These are phyloP conservation scores for Ganoderma lucidum DNA, from an alignment of 1,284 basidiomycete species.

Conservation along the genomic window DNA sequence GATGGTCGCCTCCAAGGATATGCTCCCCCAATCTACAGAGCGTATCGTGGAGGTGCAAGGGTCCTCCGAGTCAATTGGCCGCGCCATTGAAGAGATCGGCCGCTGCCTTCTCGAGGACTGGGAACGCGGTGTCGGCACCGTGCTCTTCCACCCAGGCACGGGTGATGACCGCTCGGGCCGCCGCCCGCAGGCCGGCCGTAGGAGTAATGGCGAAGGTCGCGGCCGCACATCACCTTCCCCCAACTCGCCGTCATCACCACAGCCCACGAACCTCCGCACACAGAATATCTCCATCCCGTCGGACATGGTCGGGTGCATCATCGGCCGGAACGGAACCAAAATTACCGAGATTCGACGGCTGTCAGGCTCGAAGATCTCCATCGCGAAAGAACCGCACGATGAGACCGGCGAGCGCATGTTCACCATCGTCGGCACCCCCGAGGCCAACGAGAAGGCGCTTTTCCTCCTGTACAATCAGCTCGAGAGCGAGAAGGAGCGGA, in stretches of 20 bases:
- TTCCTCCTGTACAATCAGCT: constrained; percentile 98
- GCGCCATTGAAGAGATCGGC: constrained; percentile 94
- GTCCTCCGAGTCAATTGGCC: constrained; percentile 88
- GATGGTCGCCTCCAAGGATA: constrained; percentile 98
- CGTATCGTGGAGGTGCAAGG: constrained; percentile 98
- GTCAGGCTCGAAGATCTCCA: constrained; percentile 96
- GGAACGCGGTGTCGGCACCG: constrained; percentile 93
- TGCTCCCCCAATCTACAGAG: constrained; percentile 99
- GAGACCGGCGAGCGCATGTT: constrained; percentile 99
- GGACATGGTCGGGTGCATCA: constrained; percentile 99
- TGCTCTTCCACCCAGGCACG: constrained; percentile 93
- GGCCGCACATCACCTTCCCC: constrained; percentile 70
- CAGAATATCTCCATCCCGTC: constrained; percentile 99
- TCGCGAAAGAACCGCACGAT: constrained; percentile 98
- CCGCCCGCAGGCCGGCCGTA: constrained; percentile 45
- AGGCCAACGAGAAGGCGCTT: constrained; percentile 96
- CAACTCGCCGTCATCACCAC: constrained; percentile 64
- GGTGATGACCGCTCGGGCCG: constrained; percentile 72
- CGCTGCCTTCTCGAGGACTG: constrained; percentile 97
- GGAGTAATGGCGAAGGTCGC: constrained; percentile 61
- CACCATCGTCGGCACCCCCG: constrained; percentile 96
- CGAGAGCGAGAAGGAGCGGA: constrained; percentile 94
- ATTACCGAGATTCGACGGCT: constrained; percentile 98
- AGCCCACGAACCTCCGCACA: constrained; percentile 85
- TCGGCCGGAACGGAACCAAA: constrained; percentile 96